A percentile compares a stretch with the other conserved stretches of the same genome.
These are phyloP conservation scores for Populus simonii DNA, from an alignment of 345 rosid genomes.

Conservation along the genomic window DNA sequence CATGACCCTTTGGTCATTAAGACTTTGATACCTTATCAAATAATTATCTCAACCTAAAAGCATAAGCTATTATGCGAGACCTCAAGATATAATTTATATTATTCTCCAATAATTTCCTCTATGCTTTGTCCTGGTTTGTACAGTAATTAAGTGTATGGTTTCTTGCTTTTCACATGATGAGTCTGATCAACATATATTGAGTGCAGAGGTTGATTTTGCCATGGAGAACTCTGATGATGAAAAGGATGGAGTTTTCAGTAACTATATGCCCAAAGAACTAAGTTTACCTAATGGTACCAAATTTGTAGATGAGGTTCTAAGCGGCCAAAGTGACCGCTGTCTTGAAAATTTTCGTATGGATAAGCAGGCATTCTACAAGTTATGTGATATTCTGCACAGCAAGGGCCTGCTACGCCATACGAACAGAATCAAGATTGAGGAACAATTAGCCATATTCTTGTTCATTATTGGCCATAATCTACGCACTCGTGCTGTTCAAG, in stretches of 20 bases:
- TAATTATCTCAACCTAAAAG: background rate
- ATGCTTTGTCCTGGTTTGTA: background rate
- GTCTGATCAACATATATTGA: background rate
- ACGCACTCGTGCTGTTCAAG: constrained; percentile 87
- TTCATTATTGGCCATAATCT: constrained; percentile 82
- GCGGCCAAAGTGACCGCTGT: constrained; percentile 58
- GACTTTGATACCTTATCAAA: background rate
- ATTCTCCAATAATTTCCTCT: background rate
- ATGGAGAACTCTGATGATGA: constrained; percentile 67
- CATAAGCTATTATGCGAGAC: background rate
- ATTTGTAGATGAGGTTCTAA: constrained; percentile 76
- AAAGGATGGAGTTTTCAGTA: constrained; percentile 41
- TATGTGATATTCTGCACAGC: constrained; percentile 69
- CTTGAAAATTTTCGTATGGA: constrained; percentile 90
- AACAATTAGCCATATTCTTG: constrained; percentile 80
- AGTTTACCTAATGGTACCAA: constrained; percentile 47
- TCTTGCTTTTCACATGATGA: background rate
- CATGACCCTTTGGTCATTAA: background rate
- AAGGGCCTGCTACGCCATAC: constrained; percentile 86
- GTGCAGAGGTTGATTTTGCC: constrained; percentile 27
- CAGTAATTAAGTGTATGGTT: background rate
- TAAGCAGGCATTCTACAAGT: constrained; percentile 71
- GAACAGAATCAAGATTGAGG: constrained; percentile 82
- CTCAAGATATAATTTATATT: background rate
- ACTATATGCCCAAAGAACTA: constrained; percentile 41